These are phyloP conservation scores for Aspergillus awamori DNA, from an alignment of 2,329 filamentous ascomycete species.

Conservation along the genomic window DNA sequence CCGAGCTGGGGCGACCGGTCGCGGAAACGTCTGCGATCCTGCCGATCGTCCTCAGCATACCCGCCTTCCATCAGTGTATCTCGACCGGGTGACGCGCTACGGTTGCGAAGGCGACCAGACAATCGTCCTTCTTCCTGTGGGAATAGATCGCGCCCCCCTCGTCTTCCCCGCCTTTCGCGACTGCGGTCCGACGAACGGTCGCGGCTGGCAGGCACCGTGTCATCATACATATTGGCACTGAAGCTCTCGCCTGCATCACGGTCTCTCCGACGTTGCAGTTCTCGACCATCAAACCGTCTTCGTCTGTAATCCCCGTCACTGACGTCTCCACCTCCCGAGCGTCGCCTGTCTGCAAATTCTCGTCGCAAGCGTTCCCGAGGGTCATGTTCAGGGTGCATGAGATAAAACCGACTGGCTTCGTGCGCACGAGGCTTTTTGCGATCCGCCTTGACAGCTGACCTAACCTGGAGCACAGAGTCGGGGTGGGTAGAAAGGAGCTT, in stretches of 20 bases:
- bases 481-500: slow-evolving; percentile 70
- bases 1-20: slow-evolving; percentile 45
- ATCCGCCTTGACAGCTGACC: slow-evolving; percentile 74
- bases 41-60: slow-evolving; percentile 38
- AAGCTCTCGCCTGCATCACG: slow-evolving; percentile 62
- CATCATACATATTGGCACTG: slow-evolving; percentile 81
- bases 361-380: slow-evolving; percentile 70
- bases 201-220: slow-evolving; percentile 52
- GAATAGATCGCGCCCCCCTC: slow-evolving; percentile 43
- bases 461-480: slow-evolving; percentile 69
- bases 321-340: slow-evolving; percentile 39
- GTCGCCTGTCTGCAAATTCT: slow-evolving; percentile 51
- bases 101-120: slow-evolving; percentile 57
- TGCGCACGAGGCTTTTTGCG: slow-evolving; percentile 79
- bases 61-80: slow-evolving; percentile 49
- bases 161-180: slow-evolving; percentile 33
- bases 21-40: slow-evolving; percentile 44
- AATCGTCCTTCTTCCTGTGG: slow-evolving; percentile 35
- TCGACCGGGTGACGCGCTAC: slow-evolving; percentile 64
- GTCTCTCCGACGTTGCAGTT: slow-evolving; percentile 46
- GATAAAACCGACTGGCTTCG: slow-evolving; percentile 84
- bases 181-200: slow-evolving; percentile 35
- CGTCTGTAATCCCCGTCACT: slow-evolving; percentile 48
- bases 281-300: slow-evolving; percentile 65
- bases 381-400: slow-evolving; percentile 87